A percentile compares a stretch with the other conserved stretches of the same genome.
phyloP scores from a whole-genome alignment of 805 yeast species.

The Teunomyces barrocoloradensis region DNA sequence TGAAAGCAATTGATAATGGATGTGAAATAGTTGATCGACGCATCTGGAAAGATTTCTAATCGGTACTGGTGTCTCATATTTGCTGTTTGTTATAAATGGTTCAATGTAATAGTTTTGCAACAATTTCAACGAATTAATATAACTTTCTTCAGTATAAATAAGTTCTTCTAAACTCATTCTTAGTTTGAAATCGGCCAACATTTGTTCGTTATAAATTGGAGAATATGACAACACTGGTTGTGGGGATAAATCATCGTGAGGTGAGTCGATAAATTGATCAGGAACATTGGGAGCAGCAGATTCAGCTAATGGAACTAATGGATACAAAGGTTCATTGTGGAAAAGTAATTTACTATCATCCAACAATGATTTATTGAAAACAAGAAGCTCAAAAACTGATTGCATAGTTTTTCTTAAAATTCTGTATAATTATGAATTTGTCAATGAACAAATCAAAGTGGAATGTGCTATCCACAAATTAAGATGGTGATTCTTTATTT shows the following conservation, averaged over 20 bases:
- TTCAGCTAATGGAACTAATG: not conserved
- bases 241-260: conserved; percentile 14
- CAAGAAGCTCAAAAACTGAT: too few relatives aligned
- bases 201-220: conserved; percentile 9
- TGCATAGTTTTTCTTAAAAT: too few relatives aligned
- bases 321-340: not conserved
- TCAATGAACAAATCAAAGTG: too few relatives aligned
- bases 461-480: too few relatives aligned
- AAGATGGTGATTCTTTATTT: too few relatives aligned
- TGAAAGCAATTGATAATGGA: conserved; percentile 29
- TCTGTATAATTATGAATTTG: too few relatives aligned
- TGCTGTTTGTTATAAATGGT: conserved; percentile 27
- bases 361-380: too few relatives aligned
- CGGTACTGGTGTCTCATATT: conserved; percentile 31
- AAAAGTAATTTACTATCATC: too few relatives aligned
- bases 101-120: conserved; percentile 44
- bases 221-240: conserved; percentile 18
- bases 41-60: not conserved
- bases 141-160: conserved; percentile 46
- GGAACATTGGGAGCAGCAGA: not conserved
- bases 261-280: not conserved
- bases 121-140: conserved; percentile 43
- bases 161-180: conserved; percentile 44
- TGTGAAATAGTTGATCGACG: conserved; percentile 5
- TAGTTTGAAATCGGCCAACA: conserved; percentile 13